phyloP scores from a whole-genome alignment of 2,329 filamentous ascomycete species.

The Amauroascus verrucosus region DNA sequence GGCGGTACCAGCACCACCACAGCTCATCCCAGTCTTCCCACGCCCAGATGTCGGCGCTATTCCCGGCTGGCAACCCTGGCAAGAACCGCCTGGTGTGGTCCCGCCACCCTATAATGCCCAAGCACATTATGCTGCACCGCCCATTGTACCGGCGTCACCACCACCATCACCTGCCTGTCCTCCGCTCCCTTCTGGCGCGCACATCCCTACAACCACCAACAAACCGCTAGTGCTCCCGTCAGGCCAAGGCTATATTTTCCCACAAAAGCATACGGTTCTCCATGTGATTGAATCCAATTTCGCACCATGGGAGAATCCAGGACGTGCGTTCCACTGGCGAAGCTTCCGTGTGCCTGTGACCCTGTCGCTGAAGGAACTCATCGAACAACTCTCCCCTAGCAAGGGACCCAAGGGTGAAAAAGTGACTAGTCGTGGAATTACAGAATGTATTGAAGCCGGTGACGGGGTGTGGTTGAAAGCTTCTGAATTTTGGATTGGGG shows the following conservation, averaged over 20 bases:
- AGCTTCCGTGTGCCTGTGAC: conserved; percentile 45
- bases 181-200: conserved; percentile 41
- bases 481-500: conserved; percentile 41
- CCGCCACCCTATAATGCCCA: conserved; percentile 3
- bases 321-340: conserved; percentile 36
- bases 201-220: conserved; percentile 44
- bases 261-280: conserved; percentile 48
- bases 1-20: background rate
- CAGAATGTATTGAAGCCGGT: conserved; percentile 44
- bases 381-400: conserved; percentile 49
- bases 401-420: conserved; percentile 31
- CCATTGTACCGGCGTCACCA: conserved; percentile 12
- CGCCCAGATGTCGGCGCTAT: conserved; percentile 6
- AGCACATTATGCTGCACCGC: background rate
- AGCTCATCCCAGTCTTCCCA: conserved; percentile 12
- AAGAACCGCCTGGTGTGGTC: background rate
- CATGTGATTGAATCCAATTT: conserved; percentile 45
- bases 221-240: conserved; percentile 41
- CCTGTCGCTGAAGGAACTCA: conserved; percentile 46
- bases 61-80: conserved; percentile 13
- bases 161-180: conserved; percentile 13
- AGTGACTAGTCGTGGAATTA: conserved; percentile 43
- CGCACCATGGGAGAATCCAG: conserved; percentile 27
- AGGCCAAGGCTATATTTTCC: conserved; percentile 55
- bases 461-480: conserved; percentile 53